Conservation (phyloP, 2,329 filamentous ascomycete species). For the Pseudocercospora crystallina region DNA sequence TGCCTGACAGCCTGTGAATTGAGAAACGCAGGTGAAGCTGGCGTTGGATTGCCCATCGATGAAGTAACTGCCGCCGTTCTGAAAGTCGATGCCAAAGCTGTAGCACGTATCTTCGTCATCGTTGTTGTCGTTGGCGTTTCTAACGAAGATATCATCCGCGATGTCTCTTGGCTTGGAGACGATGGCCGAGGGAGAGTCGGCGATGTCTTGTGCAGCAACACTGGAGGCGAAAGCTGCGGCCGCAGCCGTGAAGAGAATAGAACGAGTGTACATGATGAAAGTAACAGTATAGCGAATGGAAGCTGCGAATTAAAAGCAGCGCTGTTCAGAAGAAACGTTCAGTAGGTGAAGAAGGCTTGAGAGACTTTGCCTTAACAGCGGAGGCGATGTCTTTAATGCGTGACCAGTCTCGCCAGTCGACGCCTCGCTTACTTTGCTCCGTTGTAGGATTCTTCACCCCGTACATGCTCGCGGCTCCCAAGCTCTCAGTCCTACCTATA, state of each 20-base stretch:
- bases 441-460: too few relatives aligned
- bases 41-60: conserved; percentile 45
- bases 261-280: conserved; percentile 1
- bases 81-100: conserved; percentile 41
- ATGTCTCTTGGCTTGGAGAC: too few relatives aligned
- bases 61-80: conserved; percentile 46
- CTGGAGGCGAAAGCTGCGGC: neutral
- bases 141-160: too few relatives aligned
- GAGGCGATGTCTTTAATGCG: neutral
- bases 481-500: too few relatives aligned
- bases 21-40: conserved; percentile 45
- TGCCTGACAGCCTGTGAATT: conserved; percentile 45
- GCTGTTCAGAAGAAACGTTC: neutral
- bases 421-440: too few relatives aligned
- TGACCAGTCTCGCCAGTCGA: neutral
- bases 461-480: too few relatives aligned
- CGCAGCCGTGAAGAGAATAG: conserved; percentile 4
- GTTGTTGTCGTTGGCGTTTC: conserved; percentile 9
- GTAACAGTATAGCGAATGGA: neutral
- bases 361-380: too few relatives aligned
- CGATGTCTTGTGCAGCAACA: neutral
- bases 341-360: neutral
- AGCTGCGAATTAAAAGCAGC: neutral
- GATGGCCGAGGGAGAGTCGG: too few relatives aligned
- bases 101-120: conserved; percentile 23